Evolutionary conservation across 129 eudicot species (phyloP).

Genomic region (Lactuca sativa): DNA sequence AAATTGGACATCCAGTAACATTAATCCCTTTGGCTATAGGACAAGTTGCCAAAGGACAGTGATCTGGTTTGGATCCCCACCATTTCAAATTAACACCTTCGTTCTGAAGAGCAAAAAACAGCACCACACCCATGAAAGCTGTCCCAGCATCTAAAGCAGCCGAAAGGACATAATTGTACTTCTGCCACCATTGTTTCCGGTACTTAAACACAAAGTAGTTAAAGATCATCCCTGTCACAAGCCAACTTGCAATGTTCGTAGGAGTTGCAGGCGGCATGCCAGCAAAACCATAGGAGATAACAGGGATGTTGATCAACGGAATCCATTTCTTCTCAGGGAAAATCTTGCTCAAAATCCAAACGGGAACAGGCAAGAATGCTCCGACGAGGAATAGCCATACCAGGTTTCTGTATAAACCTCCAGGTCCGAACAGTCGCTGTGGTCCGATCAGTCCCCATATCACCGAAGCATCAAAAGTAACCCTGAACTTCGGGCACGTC

Average conservation of each 20-base stretch:
- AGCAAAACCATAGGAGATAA: slow-evolving; percentile 52
- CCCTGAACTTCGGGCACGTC: slow-evolving; percentile 62
- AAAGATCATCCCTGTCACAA: slow-evolving; percentile 50
- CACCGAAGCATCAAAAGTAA: slow-evolving; percentile 67
- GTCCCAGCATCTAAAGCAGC: slow-evolving; percentile 80
- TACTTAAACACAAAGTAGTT: slow-evolving; percentile 58
- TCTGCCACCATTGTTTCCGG: slow-evolving; percentile 72
- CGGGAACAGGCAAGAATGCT: slow-evolving; percentile 50
- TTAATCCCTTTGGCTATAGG: slow-evolving; percentile 52
- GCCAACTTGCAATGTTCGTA: slow-evolving; percentile 63
- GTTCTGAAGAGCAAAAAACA: slow-evolving; percentile 47
- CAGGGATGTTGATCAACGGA: slow-evolving; percentile 53
- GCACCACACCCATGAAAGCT: slow-evolving; percentile 70
- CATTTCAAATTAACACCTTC: slow-evolving; percentile 33
- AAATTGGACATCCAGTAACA: background rate
- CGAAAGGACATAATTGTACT: slow-evolving; percentile 74
- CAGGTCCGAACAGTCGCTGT: slow-evolving; percentile 56
- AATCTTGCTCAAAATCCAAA: slow-evolving; percentile 46
- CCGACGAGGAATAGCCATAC: slow-evolving; percentile 65
- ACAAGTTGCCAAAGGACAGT: slow-evolving; percentile 62
- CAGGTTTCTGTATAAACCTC: slow-evolving; percentile 49
- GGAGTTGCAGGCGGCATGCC: slow-evolving; percentile 69
- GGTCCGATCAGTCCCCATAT: slow-evolving; percentile 84
- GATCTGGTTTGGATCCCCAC: slow-evolving; percentile 68
- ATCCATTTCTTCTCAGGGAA: slow-evolving; percentile 64